Conservation (phyloP, 1,284 basidiomycete species). For the Sutorius eximius region DNA sequence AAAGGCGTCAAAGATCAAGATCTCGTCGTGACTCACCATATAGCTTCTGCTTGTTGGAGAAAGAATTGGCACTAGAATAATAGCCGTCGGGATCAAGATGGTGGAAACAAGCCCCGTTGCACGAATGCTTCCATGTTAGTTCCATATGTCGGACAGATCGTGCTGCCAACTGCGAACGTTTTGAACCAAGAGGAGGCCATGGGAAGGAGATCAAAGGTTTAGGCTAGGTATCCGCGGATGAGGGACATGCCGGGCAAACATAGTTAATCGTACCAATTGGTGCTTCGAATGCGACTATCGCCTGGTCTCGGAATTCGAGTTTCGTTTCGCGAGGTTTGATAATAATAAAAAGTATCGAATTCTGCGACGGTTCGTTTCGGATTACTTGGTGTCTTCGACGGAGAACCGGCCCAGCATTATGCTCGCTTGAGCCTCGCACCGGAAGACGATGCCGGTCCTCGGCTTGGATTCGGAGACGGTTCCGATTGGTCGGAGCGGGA, state of each 20-base stretch:
- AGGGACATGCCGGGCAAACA: too few relatives aligned
- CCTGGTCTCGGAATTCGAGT: too few relatives aligned
- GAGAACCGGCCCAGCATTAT: background rate
- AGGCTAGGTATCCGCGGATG: too few relatives aligned
- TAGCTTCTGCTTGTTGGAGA: constrained; percentile 4
- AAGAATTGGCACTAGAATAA: constrained; percentile 20
- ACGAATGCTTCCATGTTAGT: background rate
- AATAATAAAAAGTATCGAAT: too few relatives aligned
- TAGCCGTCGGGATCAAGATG: constrained; percentile 10
- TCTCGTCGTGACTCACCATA: constrained; percentile 10
- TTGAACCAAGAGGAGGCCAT: background rate
- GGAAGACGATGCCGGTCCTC: background rate
- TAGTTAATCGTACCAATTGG: too few relatives aligned
- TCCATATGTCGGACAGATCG: background rate
- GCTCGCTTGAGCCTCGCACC: background rate
- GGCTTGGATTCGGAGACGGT: background rate
- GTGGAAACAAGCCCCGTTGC: constrained; percentile 1
- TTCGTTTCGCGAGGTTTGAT: too few relatives aligned
- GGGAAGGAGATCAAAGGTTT: background rate
- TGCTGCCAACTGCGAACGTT: background rate
- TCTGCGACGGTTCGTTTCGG: too few relatives aligned
- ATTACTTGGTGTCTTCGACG: background rate
- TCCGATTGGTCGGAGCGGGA: constrained; percentile 28
- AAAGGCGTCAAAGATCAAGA: background rate
- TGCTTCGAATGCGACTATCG: too few relatives aligned